Evolutionary conservation across 2,329 filamentous ascomycete genomes (phyloP).

Genomic region (Scytalidium sp.): DNA sequence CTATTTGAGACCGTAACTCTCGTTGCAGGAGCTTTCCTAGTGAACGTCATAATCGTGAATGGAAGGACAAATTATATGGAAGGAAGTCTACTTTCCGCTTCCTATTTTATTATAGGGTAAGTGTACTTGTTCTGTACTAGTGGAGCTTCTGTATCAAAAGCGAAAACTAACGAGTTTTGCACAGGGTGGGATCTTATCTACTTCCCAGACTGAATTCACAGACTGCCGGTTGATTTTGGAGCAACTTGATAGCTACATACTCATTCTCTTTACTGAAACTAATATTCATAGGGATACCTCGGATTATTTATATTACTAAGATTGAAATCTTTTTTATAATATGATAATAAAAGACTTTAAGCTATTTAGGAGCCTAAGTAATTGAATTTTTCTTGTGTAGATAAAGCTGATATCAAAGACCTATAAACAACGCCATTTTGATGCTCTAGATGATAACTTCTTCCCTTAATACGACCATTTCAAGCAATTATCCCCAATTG

Average conservation of each 20-base stretch:
- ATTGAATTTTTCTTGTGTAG: too few species aligned
- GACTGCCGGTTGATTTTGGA: not conserved
- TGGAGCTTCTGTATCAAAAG: not conserved
- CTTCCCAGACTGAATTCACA: not conserved
- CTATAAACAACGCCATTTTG: too few species aligned
- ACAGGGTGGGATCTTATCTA: not conserved
- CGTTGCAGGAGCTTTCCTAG: not conserved
- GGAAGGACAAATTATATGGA: not conserved
- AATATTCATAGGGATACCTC: not conserved
- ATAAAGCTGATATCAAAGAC: too few species aligned
- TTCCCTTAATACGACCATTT: too few species aligned
- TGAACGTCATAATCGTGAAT: not conserved
- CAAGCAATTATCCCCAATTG: too few species aligned
- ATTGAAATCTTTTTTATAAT: too few species aligned
- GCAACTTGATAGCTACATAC: not conserved
- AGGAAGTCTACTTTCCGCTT: not conserved
- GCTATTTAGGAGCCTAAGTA: too few species aligned
- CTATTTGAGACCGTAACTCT: not conserved
- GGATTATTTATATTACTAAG: not conserved
- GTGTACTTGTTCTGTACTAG: not conserved
- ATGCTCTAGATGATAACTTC: too few species aligned
- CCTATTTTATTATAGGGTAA: not conserved
- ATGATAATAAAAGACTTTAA: too few species aligned
- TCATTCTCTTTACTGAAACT: not conserved
- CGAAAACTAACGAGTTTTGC: not conserved